These are phyloP conservation scores for Decorospora gaudefroyi DNA, from an alignment of 2,329 filamentous ascomycete genomes.

Conservation along the genomic window DNA sequence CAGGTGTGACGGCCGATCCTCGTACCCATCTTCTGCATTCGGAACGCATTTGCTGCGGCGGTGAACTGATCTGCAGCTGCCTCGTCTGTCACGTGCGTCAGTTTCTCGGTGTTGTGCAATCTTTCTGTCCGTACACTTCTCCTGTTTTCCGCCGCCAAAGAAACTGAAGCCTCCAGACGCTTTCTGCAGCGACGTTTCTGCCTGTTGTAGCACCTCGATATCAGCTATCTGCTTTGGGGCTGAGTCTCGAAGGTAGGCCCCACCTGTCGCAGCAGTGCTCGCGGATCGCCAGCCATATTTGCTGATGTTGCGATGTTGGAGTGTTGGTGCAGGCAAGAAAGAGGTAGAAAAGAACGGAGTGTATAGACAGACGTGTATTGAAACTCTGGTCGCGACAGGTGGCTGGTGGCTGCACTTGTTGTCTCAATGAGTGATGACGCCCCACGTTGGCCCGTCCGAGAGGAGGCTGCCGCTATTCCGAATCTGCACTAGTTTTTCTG, in stretches of 20 bases:
- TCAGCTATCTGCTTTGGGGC: conserved; percentile 37
- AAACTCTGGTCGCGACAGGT: conserved; percentile 40
- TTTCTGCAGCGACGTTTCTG: conserved; percentile 77
- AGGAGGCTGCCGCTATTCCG: background rate
- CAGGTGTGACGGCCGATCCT: background rate
- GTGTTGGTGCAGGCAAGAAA: background rate
- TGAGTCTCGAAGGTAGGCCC: conserved; percentile 35
- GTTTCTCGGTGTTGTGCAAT: conserved; percentile 1
- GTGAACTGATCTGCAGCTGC: conserved; percentile 84
- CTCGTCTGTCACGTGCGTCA: conserved; percentile 58
- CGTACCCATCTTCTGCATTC: conserved; percentile 81
- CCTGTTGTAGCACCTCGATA: conserved; percentile 59
- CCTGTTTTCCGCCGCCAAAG: conserved; percentile 81
- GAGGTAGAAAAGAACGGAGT: conserved; percentile 5
- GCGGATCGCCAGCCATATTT: conserved; percentile 47
- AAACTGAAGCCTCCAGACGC: conserved; percentile 84
- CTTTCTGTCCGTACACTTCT: conserved; percentile 64
- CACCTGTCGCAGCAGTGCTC: conserved; percentile 47
- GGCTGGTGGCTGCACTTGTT: conserved; percentile 43
- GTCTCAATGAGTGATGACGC: conserved; percentile 41
- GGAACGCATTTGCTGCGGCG: conserved; percentile 89
- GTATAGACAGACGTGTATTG: conserved; percentile 14
- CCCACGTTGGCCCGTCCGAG: conserved; percentile 34
- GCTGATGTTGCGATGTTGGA: conserved; percentile 6
- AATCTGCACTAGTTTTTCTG: no score